phyloP scores from a whole-genome alignment of 805 yeast genomes.

The Nakazawaea ishiwadae region DNA sequence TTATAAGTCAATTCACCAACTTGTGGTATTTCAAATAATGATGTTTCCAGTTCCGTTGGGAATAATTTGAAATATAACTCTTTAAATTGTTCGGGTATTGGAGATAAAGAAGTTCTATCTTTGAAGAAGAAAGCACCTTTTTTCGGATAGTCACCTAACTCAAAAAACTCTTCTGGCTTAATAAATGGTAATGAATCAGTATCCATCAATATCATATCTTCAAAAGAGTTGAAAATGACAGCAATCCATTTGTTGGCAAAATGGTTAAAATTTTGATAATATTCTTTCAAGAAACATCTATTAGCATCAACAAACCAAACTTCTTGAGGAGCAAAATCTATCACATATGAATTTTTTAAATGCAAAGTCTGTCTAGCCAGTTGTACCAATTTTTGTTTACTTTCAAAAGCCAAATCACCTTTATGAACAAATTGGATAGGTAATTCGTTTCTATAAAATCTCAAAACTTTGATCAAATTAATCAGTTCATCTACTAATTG shows the following conservation, averaged over 20 bases:
- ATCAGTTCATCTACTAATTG: constrained; percentile 40
- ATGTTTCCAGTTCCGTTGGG: constrained; percentile 11
- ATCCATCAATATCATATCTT: constrained; percentile 50
- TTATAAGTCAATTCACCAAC: constrained; percentile 25
- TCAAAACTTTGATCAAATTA: constrained; percentile 41
- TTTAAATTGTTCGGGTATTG: constrained; percentile 38
- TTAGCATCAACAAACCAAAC: constrained; percentile 30
- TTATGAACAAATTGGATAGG: constrained; percentile 47
- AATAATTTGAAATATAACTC: constrained; percentile 32
- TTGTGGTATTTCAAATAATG: constrained; percentile 26
- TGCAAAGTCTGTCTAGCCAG: constrained; percentile 26
- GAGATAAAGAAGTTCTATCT: constrained; percentile 35
- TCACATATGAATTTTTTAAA: constrained; percentile 15
- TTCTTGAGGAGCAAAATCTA: constrained; percentile 23
- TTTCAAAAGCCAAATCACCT: constrained; percentile 32
- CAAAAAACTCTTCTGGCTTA: constrained; percentile 32
- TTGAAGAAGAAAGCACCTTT: constrained; percentile 42
- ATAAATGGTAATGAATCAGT: constrained; percentile 43
- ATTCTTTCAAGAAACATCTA: constrained; percentile 20
- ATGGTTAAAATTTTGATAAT: constrained; percentile 21
- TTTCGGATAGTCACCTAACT: constrained; percentile 29
- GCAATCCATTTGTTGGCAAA: constrained; percentile 50
- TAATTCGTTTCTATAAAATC: constrained; percentile 43
- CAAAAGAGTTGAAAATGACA: constrained; percentile 51
- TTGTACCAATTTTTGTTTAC: constrained; percentile 29